Base-by-base conservation (phyloP, 108 stramenopile genomes). In the Fragilaria radians region DNA sequence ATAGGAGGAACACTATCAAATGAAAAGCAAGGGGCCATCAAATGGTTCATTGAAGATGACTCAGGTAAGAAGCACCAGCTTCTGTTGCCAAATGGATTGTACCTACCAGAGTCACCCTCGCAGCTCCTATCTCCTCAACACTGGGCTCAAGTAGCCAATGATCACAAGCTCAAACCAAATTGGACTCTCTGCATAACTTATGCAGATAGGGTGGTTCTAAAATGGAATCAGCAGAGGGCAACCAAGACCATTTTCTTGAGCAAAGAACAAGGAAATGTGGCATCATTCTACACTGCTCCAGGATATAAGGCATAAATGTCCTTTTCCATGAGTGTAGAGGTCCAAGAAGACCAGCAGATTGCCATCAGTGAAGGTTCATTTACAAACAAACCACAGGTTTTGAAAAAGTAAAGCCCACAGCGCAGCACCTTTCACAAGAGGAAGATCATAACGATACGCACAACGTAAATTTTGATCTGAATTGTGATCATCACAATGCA, bases 1-100 rank as follows among this genome's bases (percentile, higher is more conserved):
- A 1, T 57, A 2, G 4, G 30, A 32, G 55, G 55, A 34, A 7
- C 5, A 9, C 19, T 33, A 2, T 18, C 21, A 19, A 14, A 14
- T 19, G 32, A 33, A 2, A 1, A 4, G 1, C 46, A 14, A 22
- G 59, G 59, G 2, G 47, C 59, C 1, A 32, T 59, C 2, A 14
- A 27, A 4, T 59, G 59, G 46, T 25, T 9, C 25, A 47, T 59
- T 7, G 59, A 59, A 28, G 59, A 59, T 48, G 59, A 59, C 28
- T 1, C 46, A 4, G 59, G 59, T 3, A 23, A 9, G 23, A n/a
- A 28, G 1, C 46, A 59, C 46, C 17, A 25, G 22, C 1, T 59
- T 19, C 19, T 27, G 46, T 28, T 59, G 21, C 59, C 45, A 4
- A 25, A 33, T 3, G 24, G n/a, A 4, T 33, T 57, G 22, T 57